Evolutionary conservation across 345 rosid genomes (phyloP), one percentile per base, ranked within the genome.

Genomic region (Brassica nigra): DNA sequence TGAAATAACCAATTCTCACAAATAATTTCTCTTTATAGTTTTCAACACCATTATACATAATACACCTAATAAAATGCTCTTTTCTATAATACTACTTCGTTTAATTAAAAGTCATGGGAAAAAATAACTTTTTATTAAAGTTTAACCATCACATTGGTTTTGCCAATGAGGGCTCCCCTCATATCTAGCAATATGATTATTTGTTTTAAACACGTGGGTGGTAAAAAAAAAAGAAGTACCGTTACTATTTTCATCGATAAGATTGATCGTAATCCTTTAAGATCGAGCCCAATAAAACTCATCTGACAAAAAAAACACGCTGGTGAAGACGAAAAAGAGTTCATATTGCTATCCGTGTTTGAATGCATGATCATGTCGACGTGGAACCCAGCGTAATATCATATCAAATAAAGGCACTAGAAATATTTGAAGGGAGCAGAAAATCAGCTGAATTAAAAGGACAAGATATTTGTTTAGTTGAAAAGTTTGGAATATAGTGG

Each of bases 261-360:
- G 58, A 52, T 52, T 15, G 20, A 15, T 52, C 58, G 58, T 16
- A 52, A 52, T 52, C 58, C 0, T 49, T 15, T 49, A 14, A 62
- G 66, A 62, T 5, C 29, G 16, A 28, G 27, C 34, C 14, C 12
- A 18, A 52, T 18, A 52, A 55, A 54, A n/a, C 30, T 15, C 66
- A 52, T 23, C 12, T 18, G 55, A 52, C 49, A 23, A 55, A 8
- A 28, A 6, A 47, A n/a, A 49, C 37, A 18, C 4, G 14, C 0
- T 42, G 10, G 59, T 15, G 20, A 8, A 57, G 1, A 7, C 62
- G 5, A 33, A 14, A 54, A 67, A 37, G 37, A 66, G 12, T 28
- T 57, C 12, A 5, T 69, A 77, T 18, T 77, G 75, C 80, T 47
- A 62, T 69, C 80, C 59, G 63, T 69, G 80, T 76, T 69, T 52